A percentile compares a stretch with the other conserved stretches of the same genome.
Evolutionary conservation across 2,329 filamentous ascomycete genomes (phyloP).

Genomic region (Claviceps africana): DNA sequence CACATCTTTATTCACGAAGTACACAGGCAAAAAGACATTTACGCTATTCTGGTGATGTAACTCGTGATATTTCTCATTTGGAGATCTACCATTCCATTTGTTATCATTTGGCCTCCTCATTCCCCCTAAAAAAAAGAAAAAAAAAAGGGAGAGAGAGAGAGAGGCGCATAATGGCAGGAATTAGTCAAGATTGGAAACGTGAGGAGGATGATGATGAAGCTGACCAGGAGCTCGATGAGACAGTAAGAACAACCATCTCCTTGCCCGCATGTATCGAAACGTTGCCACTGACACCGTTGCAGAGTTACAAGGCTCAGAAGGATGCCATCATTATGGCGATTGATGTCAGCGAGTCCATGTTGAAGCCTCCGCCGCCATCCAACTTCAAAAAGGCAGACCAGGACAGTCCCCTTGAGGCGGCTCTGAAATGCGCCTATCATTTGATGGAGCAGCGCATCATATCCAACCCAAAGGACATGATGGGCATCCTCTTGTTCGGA

Average conservation of each 20-base stretch:
- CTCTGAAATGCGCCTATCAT: constrained; percentile 84
- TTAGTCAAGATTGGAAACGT: constrained; percentile 28
- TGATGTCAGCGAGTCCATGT: constrained; percentile 80
- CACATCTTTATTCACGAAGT: constrained; percentile 1
- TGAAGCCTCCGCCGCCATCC: constrained; percentile 48
- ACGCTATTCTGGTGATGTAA: background rate
- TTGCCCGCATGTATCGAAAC: background rate
- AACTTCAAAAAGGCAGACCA: constrained; percentile 62
- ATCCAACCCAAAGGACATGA: constrained; percentile 91
- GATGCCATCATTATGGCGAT: constrained; percentile 98
- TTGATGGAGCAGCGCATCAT: constrained; percentile 98
- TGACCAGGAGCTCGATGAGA: constrained; percentile 44
- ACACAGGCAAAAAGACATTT: background rate
- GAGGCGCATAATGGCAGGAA: constrained; percentile 18
- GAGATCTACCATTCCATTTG: too few species aligned
- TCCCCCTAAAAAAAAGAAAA: background rate
- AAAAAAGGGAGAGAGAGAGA: background rate
- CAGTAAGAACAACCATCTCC: constrained; percentile 23
- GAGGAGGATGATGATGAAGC: constrained; percentile 54
- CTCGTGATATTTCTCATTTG: background rate
- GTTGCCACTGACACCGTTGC: constrained; percentile 2
- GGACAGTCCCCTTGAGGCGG: constrained; percentile 67
- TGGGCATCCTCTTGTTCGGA: constrained; percentile 84
- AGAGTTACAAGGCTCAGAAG: constrained; percentile 85
- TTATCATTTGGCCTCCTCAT: background rate